phyloP scores from a whole-genome alignment of 495 filamentous ascomycete genomes.

The Podospora appendiculata region DNA sequence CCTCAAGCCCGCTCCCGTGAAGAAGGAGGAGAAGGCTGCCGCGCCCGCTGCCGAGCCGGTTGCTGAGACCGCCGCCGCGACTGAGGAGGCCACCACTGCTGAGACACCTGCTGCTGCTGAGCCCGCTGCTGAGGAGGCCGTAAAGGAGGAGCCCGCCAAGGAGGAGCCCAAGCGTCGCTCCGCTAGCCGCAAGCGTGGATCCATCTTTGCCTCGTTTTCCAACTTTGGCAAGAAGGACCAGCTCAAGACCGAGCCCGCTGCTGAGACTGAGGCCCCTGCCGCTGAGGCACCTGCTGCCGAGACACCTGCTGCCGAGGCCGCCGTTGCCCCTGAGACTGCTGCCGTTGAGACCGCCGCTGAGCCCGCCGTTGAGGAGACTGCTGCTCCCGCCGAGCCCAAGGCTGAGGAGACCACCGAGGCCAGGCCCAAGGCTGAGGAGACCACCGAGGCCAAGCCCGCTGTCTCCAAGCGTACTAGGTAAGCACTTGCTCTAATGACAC shows the following conservation, averaged over 20 bases:
- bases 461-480: constrained; percentile 30
- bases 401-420: constrained; percentile 23
- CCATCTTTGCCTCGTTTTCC: constrained; percentile 60
- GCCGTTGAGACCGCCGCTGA: constrained; percentile 24
- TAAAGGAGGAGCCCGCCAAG: constrained; percentile 34
- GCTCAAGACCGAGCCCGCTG: constrained; percentile 30
- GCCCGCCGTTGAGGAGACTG: constrained; percentile 22
- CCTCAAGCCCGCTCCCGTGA: constrained; percentile 52
- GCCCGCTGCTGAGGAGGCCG: constrained; percentile 15
- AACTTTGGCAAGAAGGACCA: constrained; percentile 51
- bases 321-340: constrained; percentile 25
- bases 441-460: constrained; percentile 23
- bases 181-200: constrained; percentile 77
- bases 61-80: constrained; percentile 30
- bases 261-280: constrained; percentile 26
- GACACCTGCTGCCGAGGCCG: constrained; percentile 18
- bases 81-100: constrained; percentile 35
- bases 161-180: constrained; percentile 57
- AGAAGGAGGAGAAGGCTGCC: constrained; percentile 38
- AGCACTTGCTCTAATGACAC: not conserved
- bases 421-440: constrained; percentile 26
- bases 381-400: constrained; percentile 26
- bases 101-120: constrained; percentile 41
- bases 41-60: constrained; percentile 26
- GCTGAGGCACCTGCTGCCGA: constrained; percentile 20